phyloP scores from a whole-genome alignment of 371 early-diverging fungal species.

The Smittium culicis region DNA sequence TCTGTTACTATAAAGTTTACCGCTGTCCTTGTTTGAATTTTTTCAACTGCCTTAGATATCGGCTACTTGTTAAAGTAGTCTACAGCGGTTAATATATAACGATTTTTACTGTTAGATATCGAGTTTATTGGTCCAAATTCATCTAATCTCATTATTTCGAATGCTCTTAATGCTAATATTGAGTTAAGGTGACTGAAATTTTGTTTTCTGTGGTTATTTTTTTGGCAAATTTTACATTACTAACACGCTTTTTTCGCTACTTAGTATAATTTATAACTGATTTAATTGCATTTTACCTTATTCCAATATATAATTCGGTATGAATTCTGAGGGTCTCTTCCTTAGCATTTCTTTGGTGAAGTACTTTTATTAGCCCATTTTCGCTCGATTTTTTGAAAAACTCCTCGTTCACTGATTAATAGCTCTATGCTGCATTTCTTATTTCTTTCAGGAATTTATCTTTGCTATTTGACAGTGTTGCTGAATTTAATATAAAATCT shows the following conservation, averaged over 20 bases:
- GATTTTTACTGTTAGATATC: conserved; percentile 8
- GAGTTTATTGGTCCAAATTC: conserved; percentile 7
- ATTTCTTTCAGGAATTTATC: conserved; percentile 3
- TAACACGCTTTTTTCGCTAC: neutral
- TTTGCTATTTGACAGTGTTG: neutral
- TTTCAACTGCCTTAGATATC: conserved; percentile 2
- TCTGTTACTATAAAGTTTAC: conserved; percentile 11
- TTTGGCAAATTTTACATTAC: too few species aligned
- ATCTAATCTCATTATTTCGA: conserved; percentile 7
- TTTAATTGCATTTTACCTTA: neutral
- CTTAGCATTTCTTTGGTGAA: conserved; percentile 5
- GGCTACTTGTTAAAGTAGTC: conserved; percentile 9
- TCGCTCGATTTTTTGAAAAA: conserved; percentile 5
- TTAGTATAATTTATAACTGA: neutral
- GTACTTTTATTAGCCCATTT: neutral
- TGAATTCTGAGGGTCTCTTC: neutral
- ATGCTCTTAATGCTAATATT: conserved; percentile 2
- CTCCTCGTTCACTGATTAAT: neutral
- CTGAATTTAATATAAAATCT: neutral
- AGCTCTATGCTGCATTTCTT: neutral
- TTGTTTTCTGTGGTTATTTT: too few species aligned
- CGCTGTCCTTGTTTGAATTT: conserved; percentile 2
- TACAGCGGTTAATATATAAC: conserved; percentile 7
- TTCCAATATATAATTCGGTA: conserved; percentile 1
- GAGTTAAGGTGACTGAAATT: neutral